phyloP scores from a whole-genome alignment of 768 basidiomycete species.

The Guyanaporus albipodus region DNA sequence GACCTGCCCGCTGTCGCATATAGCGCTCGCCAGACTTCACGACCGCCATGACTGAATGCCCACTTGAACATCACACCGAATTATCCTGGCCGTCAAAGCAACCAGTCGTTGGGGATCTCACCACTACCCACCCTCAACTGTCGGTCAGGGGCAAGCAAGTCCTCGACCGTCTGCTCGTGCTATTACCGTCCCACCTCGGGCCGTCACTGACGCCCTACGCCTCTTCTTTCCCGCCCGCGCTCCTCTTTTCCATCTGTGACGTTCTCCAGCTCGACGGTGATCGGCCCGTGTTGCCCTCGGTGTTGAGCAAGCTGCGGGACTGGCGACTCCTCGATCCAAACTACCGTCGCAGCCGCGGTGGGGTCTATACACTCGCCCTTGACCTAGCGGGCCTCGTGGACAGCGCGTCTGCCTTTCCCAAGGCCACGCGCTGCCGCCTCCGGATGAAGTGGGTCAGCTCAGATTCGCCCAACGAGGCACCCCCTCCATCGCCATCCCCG shows the following conservation, averaged over 20 bases:
- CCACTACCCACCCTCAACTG: conserved; percentile 2
- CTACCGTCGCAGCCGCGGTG: conserved; percentile 10
- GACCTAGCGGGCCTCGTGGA: conserved; percentile 16
- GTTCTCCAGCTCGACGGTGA: conserved; percentile 4
- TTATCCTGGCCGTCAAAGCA: background rate
- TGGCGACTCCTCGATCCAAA: conserved; percentile 24
- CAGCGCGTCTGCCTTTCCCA: background rate
- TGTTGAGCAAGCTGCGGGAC: conserved; percentile 20
- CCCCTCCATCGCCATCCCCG: background rate
- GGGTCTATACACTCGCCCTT: conserved; percentile 17
- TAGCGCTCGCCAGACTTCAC: conserved; percentile 16
- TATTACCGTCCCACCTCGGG: conserved; percentile 13
- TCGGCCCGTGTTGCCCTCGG: conserved; percentile 16
- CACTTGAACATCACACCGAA: conserved; percentile 1
- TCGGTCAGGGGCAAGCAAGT: conserved; percentile 6
- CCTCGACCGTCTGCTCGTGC: conserved; percentile 13
- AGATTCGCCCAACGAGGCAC: conserved; percentile 5
- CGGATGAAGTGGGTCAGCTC: conserved; percentile 18
- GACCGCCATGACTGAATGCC: conserved; percentile 20
- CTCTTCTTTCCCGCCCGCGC: conserved; percentile 9
- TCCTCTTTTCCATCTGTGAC: conserved; percentile 26
- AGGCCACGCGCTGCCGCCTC: conserved; percentile 1
- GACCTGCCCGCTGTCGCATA: background rate
- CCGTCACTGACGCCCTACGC: background rate
- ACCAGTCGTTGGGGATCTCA: background rate